These are phyloP conservation scores for Leptographium procerum DNA, from an alignment of 2,329 filamentous ascomycete species.

Conservation along the genomic window DNA sequence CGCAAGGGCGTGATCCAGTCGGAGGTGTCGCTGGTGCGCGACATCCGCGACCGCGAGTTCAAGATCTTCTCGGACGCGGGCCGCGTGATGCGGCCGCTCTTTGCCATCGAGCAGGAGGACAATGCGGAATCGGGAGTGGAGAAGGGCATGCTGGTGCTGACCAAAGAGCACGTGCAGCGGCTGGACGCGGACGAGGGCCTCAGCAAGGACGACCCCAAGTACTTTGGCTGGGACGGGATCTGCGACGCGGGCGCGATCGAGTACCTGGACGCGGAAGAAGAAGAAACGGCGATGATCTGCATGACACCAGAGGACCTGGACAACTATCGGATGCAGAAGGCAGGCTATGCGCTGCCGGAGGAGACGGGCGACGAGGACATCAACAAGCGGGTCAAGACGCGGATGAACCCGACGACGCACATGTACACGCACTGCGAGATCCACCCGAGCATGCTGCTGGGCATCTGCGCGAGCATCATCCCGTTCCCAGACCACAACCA, in stretches of 20 bases:
- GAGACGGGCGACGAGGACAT: conserved; percentile 57
- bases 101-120: conserved; percentile 83
- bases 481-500: conserved; percentile 99
- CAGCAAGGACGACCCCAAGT: conserved; percentile 45
- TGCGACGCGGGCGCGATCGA: conserved; percentile 80
- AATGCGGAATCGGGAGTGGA: conserved; percentile 48
- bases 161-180: conserved; percentile 65
- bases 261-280: conserved; percentile 95
- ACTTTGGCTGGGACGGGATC: conserved; percentile 81
- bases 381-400: conserved; percentile 79
- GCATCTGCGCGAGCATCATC: conserved; percentile 98
- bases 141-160: conserved; percentile 67
- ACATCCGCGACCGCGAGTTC: conserved; percentile 95
- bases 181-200: conserved; percentile 56
- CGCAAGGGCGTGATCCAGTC: conserved; percentile 75
- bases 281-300: conserved; percentile 97
- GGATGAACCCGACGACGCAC: conserved; percentile 75
- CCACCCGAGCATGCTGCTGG: conserved; percentile 96
- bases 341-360: conserved; percentile 21
- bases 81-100: conserved; percentile 85
- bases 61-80: conserved; percentile 97
- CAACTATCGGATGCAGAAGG: conserved; percentile 56
- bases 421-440: conserved; percentile 98
- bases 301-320: conserved; percentile 97
- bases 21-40: conserved; percentile 88